phyloP scores from a whole-genome alignment of 352 stramenopile species.

The Phytophthora hybrid region DNA sequence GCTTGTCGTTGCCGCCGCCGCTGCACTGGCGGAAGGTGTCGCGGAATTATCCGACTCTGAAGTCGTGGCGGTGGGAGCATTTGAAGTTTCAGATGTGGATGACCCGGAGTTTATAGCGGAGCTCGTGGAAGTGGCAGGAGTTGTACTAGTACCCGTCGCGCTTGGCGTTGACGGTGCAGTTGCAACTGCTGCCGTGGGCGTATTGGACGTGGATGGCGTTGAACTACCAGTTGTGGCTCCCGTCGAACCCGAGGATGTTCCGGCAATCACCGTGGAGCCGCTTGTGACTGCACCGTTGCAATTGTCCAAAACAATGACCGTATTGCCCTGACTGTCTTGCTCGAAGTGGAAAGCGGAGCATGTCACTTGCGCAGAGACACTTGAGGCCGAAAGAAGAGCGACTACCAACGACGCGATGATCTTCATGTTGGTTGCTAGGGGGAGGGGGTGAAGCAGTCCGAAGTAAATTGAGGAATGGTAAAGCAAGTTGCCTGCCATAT shows the following conservation, averaged over 20 bases:
- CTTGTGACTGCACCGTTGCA: conserved; percentile 22
- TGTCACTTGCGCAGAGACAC: conserved; percentile 13
- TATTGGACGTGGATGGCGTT: conserved; percentile 1
- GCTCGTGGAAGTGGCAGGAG: background rate
- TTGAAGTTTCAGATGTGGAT: background rate
- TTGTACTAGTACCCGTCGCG: background rate
- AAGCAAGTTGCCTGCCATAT: background rate
- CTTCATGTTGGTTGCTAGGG: conserved; percentile 21
- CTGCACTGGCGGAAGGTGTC: background rate
- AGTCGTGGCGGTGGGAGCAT: background rate
- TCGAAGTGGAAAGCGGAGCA: conserved; percentile 33
- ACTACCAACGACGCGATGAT: conserved; percentile 20
- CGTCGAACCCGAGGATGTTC: background rate
- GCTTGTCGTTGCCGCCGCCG: conserved; percentile 1
- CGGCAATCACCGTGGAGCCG: conserved; percentile 21
- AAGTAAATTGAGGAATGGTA: conserved; percentile 31
- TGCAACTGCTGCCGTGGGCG: background rate
- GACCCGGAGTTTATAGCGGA: background rate
- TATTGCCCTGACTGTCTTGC: conserved; percentile 20
- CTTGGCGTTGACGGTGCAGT: background rate
- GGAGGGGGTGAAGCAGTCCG: background rate
- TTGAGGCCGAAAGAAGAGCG: conserved; percentile 19
- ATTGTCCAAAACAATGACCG: conserved; percentile 30
- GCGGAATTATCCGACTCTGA: background rate
- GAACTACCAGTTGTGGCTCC: conserved; percentile 5